Conservation (phyloP, 306 rosid genomes). For the Senna siamea region DNA sequence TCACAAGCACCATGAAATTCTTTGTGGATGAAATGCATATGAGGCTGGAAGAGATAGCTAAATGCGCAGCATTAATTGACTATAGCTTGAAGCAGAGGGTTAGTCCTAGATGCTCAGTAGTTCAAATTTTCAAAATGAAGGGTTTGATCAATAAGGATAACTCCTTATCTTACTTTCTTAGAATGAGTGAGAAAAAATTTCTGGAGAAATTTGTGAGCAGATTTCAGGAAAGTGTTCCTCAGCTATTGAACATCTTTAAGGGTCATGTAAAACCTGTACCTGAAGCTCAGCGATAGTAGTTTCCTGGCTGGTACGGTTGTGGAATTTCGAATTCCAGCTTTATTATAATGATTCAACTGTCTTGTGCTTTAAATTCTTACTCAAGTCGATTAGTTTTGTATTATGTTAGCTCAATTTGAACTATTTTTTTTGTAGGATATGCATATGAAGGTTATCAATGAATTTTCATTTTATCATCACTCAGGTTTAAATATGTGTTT, state of each 20-base stretch:
- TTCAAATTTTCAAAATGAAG: not conserved
- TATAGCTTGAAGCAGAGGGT: slow-evolving; percentile 36
- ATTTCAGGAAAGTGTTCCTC: not conserved
- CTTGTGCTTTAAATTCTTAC: no score
- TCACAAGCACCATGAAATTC: not conserved
- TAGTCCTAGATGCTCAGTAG: slow-evolving; percentile 10
- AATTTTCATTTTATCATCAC: no score
- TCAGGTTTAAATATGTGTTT: no score
- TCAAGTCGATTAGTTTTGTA: not conserved
- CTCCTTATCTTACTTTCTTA: not conserved
- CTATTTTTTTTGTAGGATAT: not conserved
- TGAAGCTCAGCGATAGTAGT: not conserved
- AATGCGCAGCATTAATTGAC: not conserved
- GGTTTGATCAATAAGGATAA: not conserved
- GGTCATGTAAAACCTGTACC: not conserved
- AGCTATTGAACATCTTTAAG: not conserved
- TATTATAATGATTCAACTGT: not conserved
- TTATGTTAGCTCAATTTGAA: not conserved
- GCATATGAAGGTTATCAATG: not conserved
- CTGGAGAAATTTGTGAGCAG: not conserved
- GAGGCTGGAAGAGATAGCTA: not conserved
- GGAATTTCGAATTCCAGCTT: not conserved
- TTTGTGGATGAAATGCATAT: slow-evolving; percentile 5
- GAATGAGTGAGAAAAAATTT: not conserved
- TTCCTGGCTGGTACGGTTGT: not conserved